Base-by-base conservation (phyloP, 2,329 filamentous ascomycete genomes). In the Clathrospora elynae region DNA sequence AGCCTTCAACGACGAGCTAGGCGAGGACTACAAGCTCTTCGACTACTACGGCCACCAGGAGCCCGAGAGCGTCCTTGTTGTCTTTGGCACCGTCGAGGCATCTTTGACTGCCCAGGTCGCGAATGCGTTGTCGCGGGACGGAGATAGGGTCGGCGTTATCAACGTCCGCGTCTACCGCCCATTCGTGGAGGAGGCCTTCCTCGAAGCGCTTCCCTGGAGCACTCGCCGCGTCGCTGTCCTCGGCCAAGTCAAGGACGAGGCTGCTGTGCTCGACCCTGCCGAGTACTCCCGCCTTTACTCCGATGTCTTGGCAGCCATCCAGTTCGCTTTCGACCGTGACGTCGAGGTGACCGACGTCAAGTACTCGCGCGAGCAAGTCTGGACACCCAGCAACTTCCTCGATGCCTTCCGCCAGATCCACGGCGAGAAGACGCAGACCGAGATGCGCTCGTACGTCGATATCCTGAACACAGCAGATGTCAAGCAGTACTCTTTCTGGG, bases 121-220 rank as follows among this genome's bases (percentile, higher is more conserved):
- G 8, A 77, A 78, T 29, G 83, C 85, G 26, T 77, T 97, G 32
- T 81, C 87, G 19, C 79, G 82, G 51, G 80, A 86, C 52, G 90
- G 86, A 53, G 80, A 81, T 65, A 89, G 85, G 73, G 82, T 96
- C 49, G 93, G 93, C 60, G 87, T 92, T 25, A 79, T 99, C 71
- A 92, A 89, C 61, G 92, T 97, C 32, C 87, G 93, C 53, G 80
- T 99, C 41, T 99, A 97, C 78, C 84, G 92, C 29, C 93, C 93
- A 11, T 97, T 99, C 64, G 83, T 93, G 20, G 93, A 99, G 74
- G 90, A 96, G 68, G 88, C 89, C 36, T 97, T 99, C 78, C 76
- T 97, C 51, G 84, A 86, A 55, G 81, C 82, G 8, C 80, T 99
- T 18, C 90, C 93, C 22, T 77, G 83, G 56, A 87, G 87, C 23